Conservation (phyloP, 257 asterid genomes). For the Penstemon eatonii region DNA sequence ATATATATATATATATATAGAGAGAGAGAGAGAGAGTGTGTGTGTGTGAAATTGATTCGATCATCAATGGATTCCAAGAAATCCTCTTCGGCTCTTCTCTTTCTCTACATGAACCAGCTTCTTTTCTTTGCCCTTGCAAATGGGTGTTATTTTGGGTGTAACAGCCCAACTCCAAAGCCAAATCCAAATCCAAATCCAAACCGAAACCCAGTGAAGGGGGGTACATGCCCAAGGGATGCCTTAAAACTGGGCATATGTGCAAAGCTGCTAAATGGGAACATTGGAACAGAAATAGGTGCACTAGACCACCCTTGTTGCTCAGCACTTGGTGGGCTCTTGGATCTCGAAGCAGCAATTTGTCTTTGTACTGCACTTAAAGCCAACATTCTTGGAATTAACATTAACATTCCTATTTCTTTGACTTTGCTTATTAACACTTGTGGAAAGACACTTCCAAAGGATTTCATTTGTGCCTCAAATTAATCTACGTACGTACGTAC, state of each 20-base stretch:
- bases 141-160: constrained; percentile 46
- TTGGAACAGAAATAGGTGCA: constrained; percentile 55
- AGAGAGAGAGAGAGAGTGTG: no score
- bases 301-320: constrained; percentile 71
- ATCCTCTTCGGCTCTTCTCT: constrained; percentile 34
- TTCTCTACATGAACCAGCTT: constrained; percentile 41
- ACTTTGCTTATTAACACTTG: constrained; percentile 70
- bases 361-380: constrained; percentile 82
- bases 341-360: constrained; percentile 69
- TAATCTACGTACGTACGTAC: no score
- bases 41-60: neutral
- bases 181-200: constrained; percentile 32
- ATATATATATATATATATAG: no score
- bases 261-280: constrained; percentile 50
- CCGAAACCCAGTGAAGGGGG: constrained; percentile 47
- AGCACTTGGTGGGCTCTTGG: constrained; percentile 59
- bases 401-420: constrained; percentile 63
- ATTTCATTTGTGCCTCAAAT: constrained; percentile 57
- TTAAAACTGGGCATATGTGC: constrained; percentile 65
- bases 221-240: constrained; percentile 68
- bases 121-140: constrained; percentile 42
- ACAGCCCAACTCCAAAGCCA: constrained; percentile 32
- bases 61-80: constrained; percentile 49
- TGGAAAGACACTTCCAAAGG: constrained; percentile 62
- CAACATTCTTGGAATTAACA: constrained; percentile 62